phyloP scores from a whole-genome alignment of 75 land plant genomes.

The Picea sitchensis region DNA sequence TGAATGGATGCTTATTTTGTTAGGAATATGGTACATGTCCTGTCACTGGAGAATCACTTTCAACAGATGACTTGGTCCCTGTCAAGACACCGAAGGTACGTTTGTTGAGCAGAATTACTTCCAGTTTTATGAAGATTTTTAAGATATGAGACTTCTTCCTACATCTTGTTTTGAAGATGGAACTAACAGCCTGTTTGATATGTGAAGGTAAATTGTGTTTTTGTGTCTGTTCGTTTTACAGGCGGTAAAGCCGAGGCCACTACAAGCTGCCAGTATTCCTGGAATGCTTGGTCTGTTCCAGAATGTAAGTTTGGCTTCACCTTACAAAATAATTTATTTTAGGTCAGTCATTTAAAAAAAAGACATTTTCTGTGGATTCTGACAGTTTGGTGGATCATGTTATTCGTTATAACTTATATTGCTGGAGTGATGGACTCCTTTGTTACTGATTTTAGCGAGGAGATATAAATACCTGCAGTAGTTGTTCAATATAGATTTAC shows the following conservation, averaged over 20 bases:
- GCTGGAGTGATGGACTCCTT: neutral
- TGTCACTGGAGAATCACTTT: conserved; percentile 77
- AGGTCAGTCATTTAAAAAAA: neutral
- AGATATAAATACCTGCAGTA: neutral
- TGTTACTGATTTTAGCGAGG: neutral
- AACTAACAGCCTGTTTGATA: neutral
- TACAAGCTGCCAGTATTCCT: conserved; percentile 97
- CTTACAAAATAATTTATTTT: neutral
- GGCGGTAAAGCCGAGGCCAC: conserved; percentile 94
- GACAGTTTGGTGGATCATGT: neutral
- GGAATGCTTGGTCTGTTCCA: conserved; percentile 98
- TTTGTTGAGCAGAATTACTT: neutral
- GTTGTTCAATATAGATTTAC: neutral
- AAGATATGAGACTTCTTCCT: neutral
- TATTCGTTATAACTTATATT: neutral
- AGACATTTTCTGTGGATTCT: neutral
- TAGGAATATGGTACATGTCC: conserved; percentile 98
- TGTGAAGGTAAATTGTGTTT: neutral
- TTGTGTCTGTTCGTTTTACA: conserved; percentile 28
- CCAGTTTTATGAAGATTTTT: neutral
- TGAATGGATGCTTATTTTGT: neutral
- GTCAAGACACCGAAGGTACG: conserved; percentile 85
- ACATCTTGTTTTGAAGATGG: neutral
- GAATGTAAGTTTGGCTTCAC: conserved; percentile 56
- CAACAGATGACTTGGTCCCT: conserved; percentile 78